These are phyloP conservation scores for Pyracantha coccinea DNA, from an alignment of 331 rosid species.

Conservation along the genomic window DNA sequence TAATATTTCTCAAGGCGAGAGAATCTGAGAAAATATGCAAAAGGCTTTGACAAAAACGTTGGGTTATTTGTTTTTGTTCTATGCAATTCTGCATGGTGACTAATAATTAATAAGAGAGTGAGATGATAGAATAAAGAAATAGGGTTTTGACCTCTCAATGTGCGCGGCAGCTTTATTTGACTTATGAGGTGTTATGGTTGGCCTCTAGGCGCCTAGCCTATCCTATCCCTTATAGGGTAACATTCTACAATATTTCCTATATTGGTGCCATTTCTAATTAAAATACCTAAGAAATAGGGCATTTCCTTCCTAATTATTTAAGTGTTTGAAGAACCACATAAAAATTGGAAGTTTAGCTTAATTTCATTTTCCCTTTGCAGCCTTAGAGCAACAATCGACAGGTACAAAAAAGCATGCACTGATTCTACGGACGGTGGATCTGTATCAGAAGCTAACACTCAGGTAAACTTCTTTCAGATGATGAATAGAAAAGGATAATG, in stretches of 20 bases:
- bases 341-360: background rate
- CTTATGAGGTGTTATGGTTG: background rate
- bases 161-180: background rate
- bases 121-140: background rate
- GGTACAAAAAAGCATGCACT: slow-evolving; percentile 84
- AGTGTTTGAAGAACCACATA: background rate
- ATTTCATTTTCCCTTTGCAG: slow-evolving; percentile 21
- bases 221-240: background rate
- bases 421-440: slow-evolving; percentile 71
- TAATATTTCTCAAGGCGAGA: background rate
- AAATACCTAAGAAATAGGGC: background rate
- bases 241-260: background rate
- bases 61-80: background rate
- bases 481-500: background rate
- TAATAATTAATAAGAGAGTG: background rate
- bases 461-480: slow-evolving; percentile 33
- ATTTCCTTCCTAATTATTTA: background rate
- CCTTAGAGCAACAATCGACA: slow-evolving; percentile 80
- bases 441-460: slow-evolving; percentile 78
- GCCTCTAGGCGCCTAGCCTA: background rate
- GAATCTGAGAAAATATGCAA: background rate
- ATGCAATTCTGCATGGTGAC: background rate
- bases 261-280: background rate
- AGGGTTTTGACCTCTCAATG: background rate
- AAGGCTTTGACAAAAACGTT: background rate